Evolutionary conservation across 2,329 filamentous ascomycete genomes (phyloP).

Genomic region (Sclerotiophoma versabilis): DNA sequence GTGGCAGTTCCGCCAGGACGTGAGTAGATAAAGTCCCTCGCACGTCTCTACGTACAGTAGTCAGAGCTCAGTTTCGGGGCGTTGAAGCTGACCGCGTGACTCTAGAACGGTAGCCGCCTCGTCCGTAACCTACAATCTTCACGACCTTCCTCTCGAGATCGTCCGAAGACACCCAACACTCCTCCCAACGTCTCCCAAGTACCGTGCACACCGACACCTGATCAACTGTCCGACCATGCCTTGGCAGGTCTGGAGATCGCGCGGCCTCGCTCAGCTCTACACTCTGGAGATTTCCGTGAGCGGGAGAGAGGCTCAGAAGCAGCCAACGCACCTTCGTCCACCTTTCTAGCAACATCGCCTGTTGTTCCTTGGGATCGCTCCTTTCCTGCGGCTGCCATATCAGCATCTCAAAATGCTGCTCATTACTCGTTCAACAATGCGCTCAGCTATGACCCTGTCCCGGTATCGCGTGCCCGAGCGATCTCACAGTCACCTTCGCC

Average conservation of each 20-base stretch:
- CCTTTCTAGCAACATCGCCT: slow-evolving; percentile 57
- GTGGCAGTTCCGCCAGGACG: slow-evolving; percentile 70
- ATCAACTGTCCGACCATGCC: slow-evolving; percentile 37
- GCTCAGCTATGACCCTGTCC: slow-evolving; percentile 28
- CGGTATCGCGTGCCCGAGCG: slow-evolving; percentile 53
- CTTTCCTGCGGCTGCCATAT: slow-evolving; percentile 51
- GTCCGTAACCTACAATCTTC: slow-evolving; percentile 24
- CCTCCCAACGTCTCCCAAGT: slow-evolving; percentile 46
- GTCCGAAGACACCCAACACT: slow-evolving; percentile 42
- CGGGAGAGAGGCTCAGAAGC: slow-evolving; percentile 45
- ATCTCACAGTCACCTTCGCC: slow-evolving; percentile 69
- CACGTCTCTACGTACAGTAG: not conserved
- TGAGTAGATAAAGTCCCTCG: slow-evolving; percentile 33
- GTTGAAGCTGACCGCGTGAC: slow-evolving; percentile 23
- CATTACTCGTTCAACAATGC: slow-evolving; percentile 26
- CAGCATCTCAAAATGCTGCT: slow-evolving; percentile 22
- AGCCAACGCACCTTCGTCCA: slow-evolving; percentile 20
- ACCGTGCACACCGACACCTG: slow-evolving; percentile 41
- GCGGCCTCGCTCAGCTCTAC: slow-evolving; percentile 77
- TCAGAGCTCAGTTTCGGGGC: not conserved
- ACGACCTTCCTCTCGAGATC: slow-evolving; percentile 35
- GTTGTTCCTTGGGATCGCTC: slow-evolving; percentile 64
- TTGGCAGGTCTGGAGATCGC: slow-evolving; percentile 67
- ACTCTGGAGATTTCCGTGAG: slow-evolving; percentile 68
- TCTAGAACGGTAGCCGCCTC: slow-evolving; percentile 25